These are phyloP conservation scores for Austroboletus novae-zelandiae DNA, from an alignment of 1,284 basidiomycete species.

Conservation along the genomic window DNA sequence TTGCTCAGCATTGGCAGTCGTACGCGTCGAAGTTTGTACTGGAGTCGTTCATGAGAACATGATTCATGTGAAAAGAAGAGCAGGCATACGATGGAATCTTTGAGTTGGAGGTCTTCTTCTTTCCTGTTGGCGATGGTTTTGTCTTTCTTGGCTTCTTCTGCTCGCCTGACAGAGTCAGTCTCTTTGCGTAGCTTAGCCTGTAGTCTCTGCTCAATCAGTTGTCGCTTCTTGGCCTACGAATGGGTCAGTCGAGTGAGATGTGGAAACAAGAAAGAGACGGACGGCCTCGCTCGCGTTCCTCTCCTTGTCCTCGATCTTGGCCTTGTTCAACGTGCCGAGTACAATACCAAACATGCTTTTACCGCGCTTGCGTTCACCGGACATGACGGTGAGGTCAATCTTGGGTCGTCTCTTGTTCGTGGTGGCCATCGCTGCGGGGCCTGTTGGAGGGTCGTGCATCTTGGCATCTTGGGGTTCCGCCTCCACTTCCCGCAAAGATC, in stretches of 20 bases:
- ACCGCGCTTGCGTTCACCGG: slow-evolving; percentile 70
- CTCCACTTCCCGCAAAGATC: slow-evolving; percentile 34
- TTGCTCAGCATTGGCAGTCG: slow-evolving; percentile 70
- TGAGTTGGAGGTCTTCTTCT: slow-evolving; percentile 76
- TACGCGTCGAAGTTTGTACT: slow-evolving; percentile 71
- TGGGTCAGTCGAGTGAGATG: slow-evolving; percentile 5
- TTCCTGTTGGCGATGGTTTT: slow-evolving; percentile 69
- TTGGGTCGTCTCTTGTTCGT: slow-evolving; percentile 61
- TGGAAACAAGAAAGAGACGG: slow-evolving; percentile 22
- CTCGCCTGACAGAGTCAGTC: slow-evolving; percentile 75
- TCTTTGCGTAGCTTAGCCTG: slow-evolving; percentile 78
- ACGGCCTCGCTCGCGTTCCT: slow-evolving; percentile 77
- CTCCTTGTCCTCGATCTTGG: slow-evolving; percentile 78
- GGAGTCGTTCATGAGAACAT: slow-evolving; percentile 4
- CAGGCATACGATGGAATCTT: slow-evolving; percentile 69
- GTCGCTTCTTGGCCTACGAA: slow-evolving; percentile 70
- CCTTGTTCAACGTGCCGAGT: slow-evolving; percentile 77
- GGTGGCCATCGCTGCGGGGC: slow-evolving; percentile 30
- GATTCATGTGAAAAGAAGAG: neutral
- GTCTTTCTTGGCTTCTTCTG: slow-evolving; percentile 80
- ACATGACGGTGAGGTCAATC: slow-evolving; percentile 55
- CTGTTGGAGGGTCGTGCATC: slow-evolving; percentile 35
- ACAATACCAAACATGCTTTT: slow-evolving; percentile 82
- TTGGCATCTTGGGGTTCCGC: slow-evolving; percentile 34
- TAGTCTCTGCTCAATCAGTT: slow-evolving; percentile 74